Percentiles rank a stretch among this genome's conserved stretches.
These are phyloP conservation scores for Pseudocercospora pini-densiflorae DNA, from an alignment of 2,329 filamentous ascomycete species.

Conservation along the genomic window DNA sequence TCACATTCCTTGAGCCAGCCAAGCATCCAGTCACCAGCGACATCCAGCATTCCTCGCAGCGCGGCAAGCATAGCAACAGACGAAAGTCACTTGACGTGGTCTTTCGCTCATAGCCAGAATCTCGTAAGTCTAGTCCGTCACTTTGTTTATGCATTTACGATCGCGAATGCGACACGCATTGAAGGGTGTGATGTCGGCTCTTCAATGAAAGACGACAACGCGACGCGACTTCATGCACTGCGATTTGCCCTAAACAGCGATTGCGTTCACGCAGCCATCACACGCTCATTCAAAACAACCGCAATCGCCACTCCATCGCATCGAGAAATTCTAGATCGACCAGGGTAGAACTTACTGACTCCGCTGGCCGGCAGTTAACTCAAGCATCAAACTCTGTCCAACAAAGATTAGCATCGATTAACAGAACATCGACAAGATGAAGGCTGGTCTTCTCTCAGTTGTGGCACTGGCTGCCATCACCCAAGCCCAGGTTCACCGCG, in stretches of 20 bases:
- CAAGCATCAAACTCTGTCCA: slow-evolving; percentile 7
- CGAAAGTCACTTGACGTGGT: slow-evolving; percentile 16
- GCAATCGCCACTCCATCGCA: not conserved
- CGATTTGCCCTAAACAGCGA: not conserved
- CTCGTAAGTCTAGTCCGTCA: slow-evolving; percentile 19
- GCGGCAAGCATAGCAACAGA: slow-evolving; percentile 11
- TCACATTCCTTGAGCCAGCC: slow-evolving; percentile 20
- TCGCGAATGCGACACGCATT: not conserved
- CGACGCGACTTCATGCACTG: not conserved
- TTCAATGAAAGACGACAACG: not conserved
- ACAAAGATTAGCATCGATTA: slow-evolving; percentile 13
- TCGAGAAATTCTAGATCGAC: not conserved
- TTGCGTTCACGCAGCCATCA: not conserved
- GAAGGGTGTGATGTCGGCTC: not conserved
- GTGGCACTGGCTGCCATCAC: slow-evolving; percentile 33
- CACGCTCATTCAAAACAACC: slow-evolving; percentile 1
- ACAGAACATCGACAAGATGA: slow-evolving; percentile 34
- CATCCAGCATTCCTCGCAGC: slow-evolving; percentile 21
- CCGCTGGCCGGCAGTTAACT: slow-evolving; percentile 31
- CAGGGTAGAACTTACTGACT: slow-evolving; percentile 24
- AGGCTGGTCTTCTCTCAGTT: slow-evolving; percentile 36
- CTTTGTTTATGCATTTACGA: not conserved
- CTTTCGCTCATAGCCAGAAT: slow-evolving; percentile 12
- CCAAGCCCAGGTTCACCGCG: slow-evolving; percentile 38
- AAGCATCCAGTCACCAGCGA: slow-evolving; percentile 12